These are phyloP conservation scores for Decorospora gaudefroyi DNA, from an alignment of 2,329 filamentous ascomycete species.

Conservation along the genomic window DNA sequence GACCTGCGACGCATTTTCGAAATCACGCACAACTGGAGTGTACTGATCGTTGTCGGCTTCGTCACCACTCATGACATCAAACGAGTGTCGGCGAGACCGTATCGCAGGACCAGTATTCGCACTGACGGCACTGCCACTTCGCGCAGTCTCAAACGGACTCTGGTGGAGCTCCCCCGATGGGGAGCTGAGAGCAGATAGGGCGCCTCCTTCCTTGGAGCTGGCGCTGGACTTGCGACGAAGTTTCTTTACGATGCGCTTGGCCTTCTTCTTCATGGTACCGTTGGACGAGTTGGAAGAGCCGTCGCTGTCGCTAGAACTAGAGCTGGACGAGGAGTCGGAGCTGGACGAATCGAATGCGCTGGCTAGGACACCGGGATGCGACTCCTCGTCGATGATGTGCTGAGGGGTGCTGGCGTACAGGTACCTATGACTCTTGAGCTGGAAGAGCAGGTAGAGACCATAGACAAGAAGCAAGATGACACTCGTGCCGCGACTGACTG, in stretches of 20 bases:
- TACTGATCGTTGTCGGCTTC: constrained; percentile 58
- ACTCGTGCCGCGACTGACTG: constrained; percentile 88
- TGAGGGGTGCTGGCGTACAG: constrained; percentile 91
- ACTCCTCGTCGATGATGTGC: constrained; percentile 89
- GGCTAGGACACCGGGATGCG: constrained; percentile 80
- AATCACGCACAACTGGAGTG: constrained; percentile 54
- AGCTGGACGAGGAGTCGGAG: constrained; percentile 55
- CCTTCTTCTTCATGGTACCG: constrained; percentile 73
- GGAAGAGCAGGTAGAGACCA: constrained; percentile 81
- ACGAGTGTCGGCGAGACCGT: constrained; percentile 44
- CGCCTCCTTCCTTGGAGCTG: constrained; percentile 65
- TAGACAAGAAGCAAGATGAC: constrained; percentile 84
- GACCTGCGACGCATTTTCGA: constrained; percentile 49
- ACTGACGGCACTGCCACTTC: constrained; percentile 28
- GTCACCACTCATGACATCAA: constrained; percentile 56
- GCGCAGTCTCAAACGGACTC: constrained; percentile 45
- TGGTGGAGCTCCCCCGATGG: constrained; percentile 50
- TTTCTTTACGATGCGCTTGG: constrained; percentile 75
- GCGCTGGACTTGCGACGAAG: constrained; percentile 77
- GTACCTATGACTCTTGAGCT: constrained; percentile 89
- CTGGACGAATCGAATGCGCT: constrained; percentile 77
- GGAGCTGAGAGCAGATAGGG: constrained; percentile 53
- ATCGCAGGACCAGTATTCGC: constrained; percentile 23
- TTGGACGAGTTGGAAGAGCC: constrained; percentile 65
- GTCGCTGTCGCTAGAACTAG: constrained; percentile 64